A percentile compares a stretch with the other conserved stretches of the same genome.
Evolutionary conservation across 345 rosid species (phyloP).

Genomic region (Garcia nutans): DNA sequence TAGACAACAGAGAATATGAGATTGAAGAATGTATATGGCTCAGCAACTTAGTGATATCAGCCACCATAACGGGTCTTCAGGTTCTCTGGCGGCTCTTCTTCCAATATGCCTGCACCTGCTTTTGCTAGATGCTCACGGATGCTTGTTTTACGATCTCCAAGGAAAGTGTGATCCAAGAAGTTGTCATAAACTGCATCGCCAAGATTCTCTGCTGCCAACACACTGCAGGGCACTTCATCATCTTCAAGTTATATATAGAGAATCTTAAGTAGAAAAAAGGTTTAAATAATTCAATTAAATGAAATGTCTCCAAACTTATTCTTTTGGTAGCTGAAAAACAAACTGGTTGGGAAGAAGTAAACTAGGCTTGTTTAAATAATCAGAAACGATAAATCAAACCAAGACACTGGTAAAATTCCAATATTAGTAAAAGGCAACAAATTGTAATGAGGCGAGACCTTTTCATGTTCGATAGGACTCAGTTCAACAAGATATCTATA

Average conservation of each 20-base stretch:
- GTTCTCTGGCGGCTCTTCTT: conserved; percentile 81
- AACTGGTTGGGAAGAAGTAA: background rate
- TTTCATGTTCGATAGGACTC: background rate
- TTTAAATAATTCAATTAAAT: background rate
- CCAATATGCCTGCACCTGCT: conserved; percentile 78
- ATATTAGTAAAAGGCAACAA: background rate
- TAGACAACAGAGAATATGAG: background rate
- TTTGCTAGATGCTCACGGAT: conserved; percentile 66
- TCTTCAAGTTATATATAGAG: conserved; percentile 9
- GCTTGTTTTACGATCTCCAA: conserved; percentile 68
- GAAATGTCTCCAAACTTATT: background rate
- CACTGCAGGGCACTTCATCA: conserved; percentile 43
- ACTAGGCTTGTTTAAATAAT: background rate
- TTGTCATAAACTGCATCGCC: conserved; percentile 60
- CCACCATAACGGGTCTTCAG: conserved; percentile 81
- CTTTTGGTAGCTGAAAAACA: background rate
- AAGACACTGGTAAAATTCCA: background rate
- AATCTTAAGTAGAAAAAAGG: background rate
- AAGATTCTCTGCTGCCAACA: conserved; percentile 84
- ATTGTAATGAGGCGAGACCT: background rate
- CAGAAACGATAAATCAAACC: background rate
- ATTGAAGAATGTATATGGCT: background rate
- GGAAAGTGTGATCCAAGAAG: conserved; percentile 78
- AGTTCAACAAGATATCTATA: background rate
- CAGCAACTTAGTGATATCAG: conserved; percentile 23